Evolutionary conservation across 1,139 yeast genomes (phyloP), one percentile per base, ranked within the genome.

Genomic region (Taphrina deformans): DNA sequence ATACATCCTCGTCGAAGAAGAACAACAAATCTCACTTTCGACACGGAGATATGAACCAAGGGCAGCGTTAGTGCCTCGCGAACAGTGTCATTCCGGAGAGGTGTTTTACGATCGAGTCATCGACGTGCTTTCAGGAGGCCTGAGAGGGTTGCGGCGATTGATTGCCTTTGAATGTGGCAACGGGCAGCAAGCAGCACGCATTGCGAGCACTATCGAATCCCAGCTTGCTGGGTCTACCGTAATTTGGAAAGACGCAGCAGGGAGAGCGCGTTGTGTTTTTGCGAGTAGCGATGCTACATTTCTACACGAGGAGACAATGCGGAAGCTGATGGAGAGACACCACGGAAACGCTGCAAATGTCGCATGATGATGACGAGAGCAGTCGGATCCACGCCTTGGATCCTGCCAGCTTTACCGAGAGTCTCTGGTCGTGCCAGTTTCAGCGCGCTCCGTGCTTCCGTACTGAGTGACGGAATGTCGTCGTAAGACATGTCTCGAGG

Each of bases 361-460:
- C 62, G 23, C 62, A 62, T 24, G 14, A 62, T 45, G 51, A 29
- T 46, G 40, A 77, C 72, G 56, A 79, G 75, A 1, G 80, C 80
- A 1, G 79, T 76, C 1, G 98, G 97, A 0, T 98, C 93, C 0
- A 93, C 87, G 0, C 99, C 98, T 72, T 93, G 96, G 18, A 92
- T 88, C 70, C 98, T 80, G 72, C 97, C 82, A 0, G 98, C 98
- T 74, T 93, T 98, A 0, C 98, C 99, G 59, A 93, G 84, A 0
- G 97, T 93, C 65, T 84, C 84, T 0, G 99, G 99, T 69, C 89
- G 88, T 10, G 90, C 84, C 6, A 82, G 81, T 71, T 89, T 89
- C 67, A 93, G 79, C 21, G 89, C 77, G 40, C 80, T 79, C 65
- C 89, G 83, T 26, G 86, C 95, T 73, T 93, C 99, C 46, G 83